Base-by-base conservation (phyloP, 176 grass and related monocot species). In the Ensete glaucum region DNA sequence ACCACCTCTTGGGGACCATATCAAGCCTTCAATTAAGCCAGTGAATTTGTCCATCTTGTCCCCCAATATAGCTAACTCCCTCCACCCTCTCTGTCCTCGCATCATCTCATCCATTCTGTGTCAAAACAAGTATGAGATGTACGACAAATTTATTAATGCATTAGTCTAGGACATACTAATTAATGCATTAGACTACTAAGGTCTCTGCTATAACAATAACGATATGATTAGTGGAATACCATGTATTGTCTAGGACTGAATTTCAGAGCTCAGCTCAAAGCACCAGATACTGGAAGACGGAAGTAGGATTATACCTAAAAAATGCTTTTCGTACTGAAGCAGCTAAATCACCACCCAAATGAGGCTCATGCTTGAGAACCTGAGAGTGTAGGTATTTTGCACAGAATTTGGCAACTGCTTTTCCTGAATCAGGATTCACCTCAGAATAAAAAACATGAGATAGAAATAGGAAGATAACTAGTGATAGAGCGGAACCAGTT, bases 21-120 rank as follows among this genome's bases (percentile, higher is more conserved):
- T 98, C 62, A 92, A 87, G 50, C 88, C 88, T 79, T 98, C 94
- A 64, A 93, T 91, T 73, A 93, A 89, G 34, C 94, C 90, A 73
- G 82, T 91, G 67, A 98, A 84, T 73, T 92, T 87, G 64, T 93
- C 87, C 81, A 93, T 87, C 65, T 98, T 91, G 85, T 98, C 94
- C 77, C 94, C 90, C 83, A 98, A 80, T 70, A 80, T 75, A 76
- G 89, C 88, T 65, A 98, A 86, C 76, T 98, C 94, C 67, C 90
- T 85, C 90, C 94, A 98, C 22, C 94, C 94, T 85, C 94, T 93
- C 79, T 98, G 94, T 57, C 94, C 94, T 54, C 72, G 79, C 94
- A 98, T 98, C 94, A 98, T 98, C 78, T 98, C 90, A 82, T 98
- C 94, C 94, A 98, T 98, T 86, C 94, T 98, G 73, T 75, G 81